These are phyloP conservation scores for Zymoseptoria passerinii DNA, from an alignment of 2,329 filamentous ascomycete species.

Conservation along the genomic window DNA sequence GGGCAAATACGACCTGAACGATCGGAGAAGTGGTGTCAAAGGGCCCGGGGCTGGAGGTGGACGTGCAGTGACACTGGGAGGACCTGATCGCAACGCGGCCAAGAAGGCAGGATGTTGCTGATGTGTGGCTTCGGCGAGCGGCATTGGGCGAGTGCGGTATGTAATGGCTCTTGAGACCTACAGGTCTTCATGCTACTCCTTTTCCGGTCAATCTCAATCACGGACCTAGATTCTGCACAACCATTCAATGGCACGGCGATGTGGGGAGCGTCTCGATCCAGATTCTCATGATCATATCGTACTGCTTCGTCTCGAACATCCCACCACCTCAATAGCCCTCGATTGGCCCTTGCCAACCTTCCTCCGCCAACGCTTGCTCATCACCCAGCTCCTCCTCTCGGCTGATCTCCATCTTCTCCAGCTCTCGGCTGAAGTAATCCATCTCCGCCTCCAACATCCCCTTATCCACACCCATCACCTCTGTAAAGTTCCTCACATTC, in stretches of 20 bases:
- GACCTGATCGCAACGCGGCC: conserved; percentile 32
- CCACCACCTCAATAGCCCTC: conserved; percentile 21
- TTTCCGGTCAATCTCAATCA: no score
- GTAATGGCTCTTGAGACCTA: no score
- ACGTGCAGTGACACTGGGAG: conserved; percentile 37
- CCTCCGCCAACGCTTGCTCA: conserved; percentile 15
- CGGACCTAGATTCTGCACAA: no score
- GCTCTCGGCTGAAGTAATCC: conserved; percentile 42
- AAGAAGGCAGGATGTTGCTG: conserved; percentile 23
- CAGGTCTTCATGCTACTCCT: no score
- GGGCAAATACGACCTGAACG: conserved; percentile 88
- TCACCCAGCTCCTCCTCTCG: conserved; percentile 12
- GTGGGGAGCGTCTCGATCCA: no score
- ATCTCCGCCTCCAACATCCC: conserved; percentile 36
- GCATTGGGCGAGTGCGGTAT: no score
- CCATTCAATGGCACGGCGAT: no score
- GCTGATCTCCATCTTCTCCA: conserved; percentile 43
- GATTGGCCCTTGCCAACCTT: conserved; percentile 19
- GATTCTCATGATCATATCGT: no score
- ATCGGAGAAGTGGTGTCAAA: conserved; percentile 86
- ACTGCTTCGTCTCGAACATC: no score
- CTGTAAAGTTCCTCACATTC: conserved; percentile 74
- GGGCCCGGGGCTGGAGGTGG: conserved; percentile 47
- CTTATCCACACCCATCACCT: conserved; percentile 54
- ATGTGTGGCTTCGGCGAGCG: conserved; percentile 15